phyloP scores from a whole-genome alignment of 1,284 basidiomycete species.

The Grifola frondosa region DNA sequence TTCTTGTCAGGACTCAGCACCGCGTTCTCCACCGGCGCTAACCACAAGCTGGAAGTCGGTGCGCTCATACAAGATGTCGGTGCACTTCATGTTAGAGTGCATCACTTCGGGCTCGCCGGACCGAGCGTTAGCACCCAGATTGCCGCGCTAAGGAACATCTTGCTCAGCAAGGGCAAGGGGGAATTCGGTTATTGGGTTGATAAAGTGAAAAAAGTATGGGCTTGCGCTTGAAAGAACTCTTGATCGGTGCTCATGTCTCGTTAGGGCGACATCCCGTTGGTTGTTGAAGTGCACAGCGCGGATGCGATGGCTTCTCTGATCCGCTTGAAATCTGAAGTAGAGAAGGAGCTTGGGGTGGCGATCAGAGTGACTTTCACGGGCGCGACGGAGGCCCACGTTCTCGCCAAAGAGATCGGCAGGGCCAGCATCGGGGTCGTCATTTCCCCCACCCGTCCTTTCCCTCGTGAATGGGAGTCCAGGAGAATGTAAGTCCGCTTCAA shows the following conservation, averaged over 20 bases:
- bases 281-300: constrained; percentile 70
- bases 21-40: constrained; percentile 63
- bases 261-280: constrained; percentile 52
- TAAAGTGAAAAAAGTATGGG: constrained; percentile 50
- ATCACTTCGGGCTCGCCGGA: constrained; percentile 40
- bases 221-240: background rate
- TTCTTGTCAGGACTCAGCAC: constrained; percentile 71
- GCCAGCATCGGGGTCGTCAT: constrained; percentile 75
- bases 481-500: constrained; percentile 47
- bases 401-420: constrained; percentile 70
- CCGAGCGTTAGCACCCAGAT: constrained; percentile 70
- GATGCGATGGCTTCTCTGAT: constrained; percentile 76
- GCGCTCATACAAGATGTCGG: constrained; percentile 68
- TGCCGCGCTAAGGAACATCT: constrained; percentile 57
- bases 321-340: constrained; percentile 70
- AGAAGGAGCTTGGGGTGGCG: constrained; percentile 39
- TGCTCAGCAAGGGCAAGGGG: constrained; percentile 45
- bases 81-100: constrained; percentile 70
- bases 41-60: constrained; percentile 59
- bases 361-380: constrained; percentile 68
- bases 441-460: constrained; percentile 58
- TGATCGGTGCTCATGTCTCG: background rate
- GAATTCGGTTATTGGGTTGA: constrained; percentile 50
- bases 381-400: constrained; percentile 70
- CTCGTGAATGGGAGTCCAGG: constrained; percentile 65